Base-by-base conservation (phyloP, 192 early-diverging fungal genomes). In the Mortierella hygrophila region DNA sequence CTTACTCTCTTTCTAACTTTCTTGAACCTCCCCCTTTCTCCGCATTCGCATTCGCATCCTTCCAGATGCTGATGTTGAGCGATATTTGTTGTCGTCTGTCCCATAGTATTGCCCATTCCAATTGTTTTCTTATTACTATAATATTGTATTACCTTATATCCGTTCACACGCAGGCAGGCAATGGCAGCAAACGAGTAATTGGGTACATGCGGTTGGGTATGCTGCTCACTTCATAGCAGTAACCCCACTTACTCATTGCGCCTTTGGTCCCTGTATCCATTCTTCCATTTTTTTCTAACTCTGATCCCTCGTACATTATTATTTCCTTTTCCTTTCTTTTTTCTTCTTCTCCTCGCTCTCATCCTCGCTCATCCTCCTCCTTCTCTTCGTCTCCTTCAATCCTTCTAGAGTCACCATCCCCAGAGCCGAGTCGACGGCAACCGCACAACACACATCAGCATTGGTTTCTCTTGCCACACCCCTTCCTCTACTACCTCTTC, bases 361-460 rank as follows among this genome's bases (percentile, higher is more conserved):
- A 49, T 52, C 18, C 73, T 41, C 60, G 55, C 60, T n/a, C 38
- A 26, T 52, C 54, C 18, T 32, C 13, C 47, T 38, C 29, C 18
- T 44, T 60, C 75, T 76, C 49, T n/a, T 49, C 35, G 23, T 32
- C 49, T 60, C 18, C 75, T 21, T 18, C 38, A 42, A 23, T 10
- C 40, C 37, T 20, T 21, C 9, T 37, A 65, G 60, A 65, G 60
- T 71, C 38, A 42, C n/a, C 70, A 42, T 71, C 70, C 32, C 18
- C 37, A 71, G 70, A 71, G 70, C 70, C 37, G 60, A 65, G 60
- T 65, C 60, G 60, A 65, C 60, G 60, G 60, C 60, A 29, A 65
- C 60, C 60, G 29, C 29, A 65, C 60, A 29, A 13, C 60, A 29
- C 29, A 65, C 60, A 65, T 7, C 60, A 65, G 26, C 60, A 32